Evolutionary conservation across 192 early-diverging fungal species (phyloP).

Genomic region (Backusella sp.): DNA sequence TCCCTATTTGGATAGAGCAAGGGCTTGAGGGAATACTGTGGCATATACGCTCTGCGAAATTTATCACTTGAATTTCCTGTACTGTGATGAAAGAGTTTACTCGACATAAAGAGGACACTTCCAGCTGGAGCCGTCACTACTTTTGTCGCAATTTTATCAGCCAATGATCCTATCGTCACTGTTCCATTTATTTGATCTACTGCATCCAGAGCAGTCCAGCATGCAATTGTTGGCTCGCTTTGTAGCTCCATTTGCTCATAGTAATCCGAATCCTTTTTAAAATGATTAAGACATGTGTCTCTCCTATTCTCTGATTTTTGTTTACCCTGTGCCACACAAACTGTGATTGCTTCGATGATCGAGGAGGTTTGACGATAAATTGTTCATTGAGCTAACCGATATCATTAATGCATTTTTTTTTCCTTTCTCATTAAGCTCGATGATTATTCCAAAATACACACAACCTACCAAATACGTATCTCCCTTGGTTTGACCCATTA

Average conservation of each 20-base stretch:
- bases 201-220: slow-evolving; percentile 37
- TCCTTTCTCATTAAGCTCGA: too few species aligned
- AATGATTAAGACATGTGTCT: not conserved
- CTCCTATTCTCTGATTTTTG: not conserved
- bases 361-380: slow-evolving; percentile 41
- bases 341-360: slow-evolving; percentile 6
- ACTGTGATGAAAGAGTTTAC: slow-evolving; percentile 29
- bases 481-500: slow-evolving; percentile 3
- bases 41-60: slow-evolving; percentile 38
- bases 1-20: not conserved
- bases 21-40: slow-evolving; percentile 23
- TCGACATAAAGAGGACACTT: slow-evolving; percentile 33
- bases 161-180: not conserved
- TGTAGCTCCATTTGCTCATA: not conserved
- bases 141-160: not conserved
- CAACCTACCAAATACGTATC: slow-evolving; percentile 21
- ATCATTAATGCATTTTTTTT: not conserved
- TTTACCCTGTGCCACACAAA: slow-evolving; percentile 40
- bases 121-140: slow-evolving; percentile 18
- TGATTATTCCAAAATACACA: too few species aligned
- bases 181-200: slow-evolving; percentile 16
- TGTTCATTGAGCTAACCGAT: slow-evolving; percentile 37
- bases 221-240: slow-evolving; percentile 22
- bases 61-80: slow-evolving; percentile 24
- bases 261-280: slow-evolving; percentile 35